These are phyloP conservation scores for Skeletonema tropicum DNA, from an alignment of 108 stramenopile genomes.

Conservation along the genomic window DNA sequence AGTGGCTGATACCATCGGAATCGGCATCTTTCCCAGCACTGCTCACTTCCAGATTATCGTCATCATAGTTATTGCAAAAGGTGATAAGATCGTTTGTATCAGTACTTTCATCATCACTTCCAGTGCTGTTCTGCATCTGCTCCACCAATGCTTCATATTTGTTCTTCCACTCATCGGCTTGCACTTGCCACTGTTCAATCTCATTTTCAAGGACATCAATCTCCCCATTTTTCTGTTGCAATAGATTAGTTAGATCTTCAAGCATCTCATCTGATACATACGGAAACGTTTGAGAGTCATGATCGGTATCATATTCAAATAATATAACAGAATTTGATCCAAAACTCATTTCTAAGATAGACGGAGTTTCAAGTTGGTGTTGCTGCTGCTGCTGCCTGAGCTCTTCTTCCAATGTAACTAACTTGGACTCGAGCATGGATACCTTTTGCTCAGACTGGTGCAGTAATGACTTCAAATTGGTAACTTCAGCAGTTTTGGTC, in stretches of 20 bases:
- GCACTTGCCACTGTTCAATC: neutral
- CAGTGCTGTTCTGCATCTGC: neutral
- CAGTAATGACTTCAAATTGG: neutral
- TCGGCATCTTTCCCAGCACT: neutral
- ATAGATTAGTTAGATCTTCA: neutral
- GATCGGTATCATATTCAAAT: neutral
- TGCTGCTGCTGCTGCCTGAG: neutral
- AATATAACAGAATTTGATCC: neutral
- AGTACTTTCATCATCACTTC: neutral
- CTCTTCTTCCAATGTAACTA: neutral
- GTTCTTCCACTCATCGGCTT: neutral
- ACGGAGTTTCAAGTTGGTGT: neutral
- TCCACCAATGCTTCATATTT: neutral
- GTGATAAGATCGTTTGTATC: neutral
- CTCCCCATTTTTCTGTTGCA: neutral
- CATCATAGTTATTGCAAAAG: neutral
- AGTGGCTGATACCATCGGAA: no score
- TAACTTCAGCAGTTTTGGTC: neutral
- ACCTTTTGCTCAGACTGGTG: neutral
- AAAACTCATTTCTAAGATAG: neutral
- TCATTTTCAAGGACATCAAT: neutral
- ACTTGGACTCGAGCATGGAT: neutral
- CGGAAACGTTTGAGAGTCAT: constrained; percentile 1
- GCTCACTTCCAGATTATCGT: neutral
- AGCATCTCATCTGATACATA: neutral